phyloP scores from a whole-genome alignment of 306 rosid species.

The Dryas alaskensis region DNA sequence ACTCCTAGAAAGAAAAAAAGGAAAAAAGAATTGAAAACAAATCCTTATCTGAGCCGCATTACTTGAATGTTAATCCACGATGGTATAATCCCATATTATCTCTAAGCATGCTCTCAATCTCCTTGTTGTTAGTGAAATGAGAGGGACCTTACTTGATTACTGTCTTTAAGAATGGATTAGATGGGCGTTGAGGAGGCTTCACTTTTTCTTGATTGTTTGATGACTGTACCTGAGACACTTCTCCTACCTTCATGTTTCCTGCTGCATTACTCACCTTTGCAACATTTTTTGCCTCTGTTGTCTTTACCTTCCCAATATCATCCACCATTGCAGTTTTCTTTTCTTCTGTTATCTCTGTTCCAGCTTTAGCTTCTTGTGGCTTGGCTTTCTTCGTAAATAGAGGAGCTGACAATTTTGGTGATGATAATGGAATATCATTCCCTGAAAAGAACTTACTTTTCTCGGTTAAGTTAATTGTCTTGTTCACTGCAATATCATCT shows the following conservation, averaged over 20 bases:
- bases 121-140: conserved; percentile 3
- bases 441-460: conserved; percentile 31
- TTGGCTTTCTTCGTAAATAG: conserved; percentile 55
- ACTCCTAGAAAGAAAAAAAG: not conserved
- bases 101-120: not conserved
- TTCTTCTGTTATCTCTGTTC: conserved; percentile 24
- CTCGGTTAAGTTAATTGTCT: conserved; percentile 29
- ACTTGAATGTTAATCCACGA: not conserved
- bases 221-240: conserved; percentile 22
- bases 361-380: conserved; percentile 45
- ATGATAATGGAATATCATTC: conserved; percentile 31
- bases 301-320: conserved; percentile 36
- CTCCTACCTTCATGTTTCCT: conserved; percentile 38
- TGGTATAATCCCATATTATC: not conserved
- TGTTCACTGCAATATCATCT: conserved; percentile 28
- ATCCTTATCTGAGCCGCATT: not conserved
- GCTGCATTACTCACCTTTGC: conserved; percentile 22
- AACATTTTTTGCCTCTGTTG: conserved; percentile 19
- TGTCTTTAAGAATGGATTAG: conserved; percentile 86
- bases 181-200: conserved; percentile 44
- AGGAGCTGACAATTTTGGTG: conserved; percentile 57
- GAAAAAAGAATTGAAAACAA: not conserved
- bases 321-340: conserved; percentile 27
- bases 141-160: conserved; percentile 47
- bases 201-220: conserved; percentile 34